A percentile compares a stretch with the other conserved stretches of the same genome.
Conservation (phyloP, 176 grass and related monocot species). For the Juncus effusus region DNA sequence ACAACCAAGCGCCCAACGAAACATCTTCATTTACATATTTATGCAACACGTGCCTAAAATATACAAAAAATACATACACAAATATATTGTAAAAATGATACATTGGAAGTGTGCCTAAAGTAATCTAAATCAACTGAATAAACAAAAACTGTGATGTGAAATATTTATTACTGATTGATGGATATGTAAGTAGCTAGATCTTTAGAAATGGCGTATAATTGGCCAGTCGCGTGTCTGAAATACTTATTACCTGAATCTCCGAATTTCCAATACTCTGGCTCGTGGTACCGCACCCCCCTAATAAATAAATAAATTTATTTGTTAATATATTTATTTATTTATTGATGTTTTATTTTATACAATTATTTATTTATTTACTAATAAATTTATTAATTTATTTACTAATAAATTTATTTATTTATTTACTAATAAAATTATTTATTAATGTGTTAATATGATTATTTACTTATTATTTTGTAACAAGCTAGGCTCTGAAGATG, state of each 20-base stretch:
- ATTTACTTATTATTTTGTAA: too few species aligned
- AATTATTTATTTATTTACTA: too few species aligned
- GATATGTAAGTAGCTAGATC: conserved; percentile 72
- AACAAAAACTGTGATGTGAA: neutral
- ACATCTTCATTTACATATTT: conserved; percentile 91
- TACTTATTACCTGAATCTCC: conserved; percentile 62
- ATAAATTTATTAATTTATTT: too few species aligned
- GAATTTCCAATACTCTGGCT: conserved; percentile 72
- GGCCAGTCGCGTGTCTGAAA: conserved; percentile 64
- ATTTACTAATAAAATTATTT: too few species aligned
- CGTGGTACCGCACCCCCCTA: conserved; percentile 69
- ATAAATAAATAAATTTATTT: neutral
- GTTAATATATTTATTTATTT: too few species aligned
- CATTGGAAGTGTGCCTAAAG: neutral
- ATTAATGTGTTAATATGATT: too few species aligned
- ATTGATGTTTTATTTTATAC: too few species aligned
- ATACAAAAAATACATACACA: too few species aligned
- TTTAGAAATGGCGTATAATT: conserved; percentile 68
- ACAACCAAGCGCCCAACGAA: conserved; percentile 73
- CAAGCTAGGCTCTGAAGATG: too few species aligned
- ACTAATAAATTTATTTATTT: too few species aligned
- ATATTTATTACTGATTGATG: conserved; percentile 62
- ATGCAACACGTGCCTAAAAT: conserved; percentile 57
- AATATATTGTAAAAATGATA: conserved; percentile 3
- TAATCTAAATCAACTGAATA: neutral